Base-by-base conservation (phyloP, 352 stramenopile genomes). In the Pythium rishiriense region DNA sequence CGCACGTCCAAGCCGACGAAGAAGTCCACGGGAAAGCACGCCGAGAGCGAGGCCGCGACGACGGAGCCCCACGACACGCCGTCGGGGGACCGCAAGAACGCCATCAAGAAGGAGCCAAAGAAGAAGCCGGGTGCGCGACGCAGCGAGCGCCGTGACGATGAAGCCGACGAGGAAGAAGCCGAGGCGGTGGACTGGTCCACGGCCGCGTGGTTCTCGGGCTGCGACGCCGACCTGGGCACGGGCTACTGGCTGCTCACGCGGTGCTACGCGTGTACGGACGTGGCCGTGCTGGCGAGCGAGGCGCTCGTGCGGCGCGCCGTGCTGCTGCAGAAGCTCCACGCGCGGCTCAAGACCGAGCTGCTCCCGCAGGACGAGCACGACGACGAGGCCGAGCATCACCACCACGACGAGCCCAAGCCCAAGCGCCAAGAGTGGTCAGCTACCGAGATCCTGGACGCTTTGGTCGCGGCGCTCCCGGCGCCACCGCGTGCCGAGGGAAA, bases 201-300 rank as follows among this genome's bases (percentile, higher is more conserved):
- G 14, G 56, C 76, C 0, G 24, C 58, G 61, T 91, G 80, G 80
- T 91, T 81, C 47, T 57, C 54, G 35, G 74, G 61, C 11, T 74
- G 75, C 45, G 51, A 73, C 0, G 68, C 79, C 0, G 74, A 90
- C 19, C 37, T 91, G 46, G 47, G 51, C 39, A 83, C 83, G 53
- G 70, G 68, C 17, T 74, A 91, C 58, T 88, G 77, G 80, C 65
- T 91, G 15, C 73, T 91, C 29, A 73, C 69, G 4, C 83, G 81
- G 39, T 85, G 76, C 53, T 76, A 73, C 26, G 70, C 75, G 19
- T 63, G 78, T 12, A 74, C 65, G 5, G 79, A 91, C 52, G 35
- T 54, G 42, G 45, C 19, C 0, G 77, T 77, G 37, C 64, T 82
- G 10, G 58, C 68, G 17, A 74, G 67, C 15, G 58, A 68, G 12